Percentiles rank a stretch among this genome's conserved stretches.
phyloP scores from a whole-genome alignment of 1,284 basidiomycete species.

The Fomitopsis betulina region DNA sequence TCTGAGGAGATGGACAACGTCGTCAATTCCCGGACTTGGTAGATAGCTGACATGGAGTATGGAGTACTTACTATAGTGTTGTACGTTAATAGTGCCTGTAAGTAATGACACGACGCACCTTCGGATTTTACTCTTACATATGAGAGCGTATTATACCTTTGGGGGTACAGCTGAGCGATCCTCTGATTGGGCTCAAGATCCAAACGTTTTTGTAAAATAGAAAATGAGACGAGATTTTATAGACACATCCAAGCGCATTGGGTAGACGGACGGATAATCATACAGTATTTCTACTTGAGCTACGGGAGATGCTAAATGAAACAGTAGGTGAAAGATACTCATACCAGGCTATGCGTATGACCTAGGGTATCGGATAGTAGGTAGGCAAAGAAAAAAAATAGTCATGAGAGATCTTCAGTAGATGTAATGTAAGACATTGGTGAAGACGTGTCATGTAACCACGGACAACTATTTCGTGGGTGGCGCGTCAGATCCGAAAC shows the following conservation, averaged over 20 bases:
- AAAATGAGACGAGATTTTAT: too few species aligned
- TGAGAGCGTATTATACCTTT: too few species aligned
- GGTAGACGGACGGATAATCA: neutral
- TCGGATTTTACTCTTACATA: neutral
- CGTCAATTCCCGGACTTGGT: neutral
- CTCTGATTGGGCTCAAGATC: too few species aligned
- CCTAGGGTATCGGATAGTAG: neutral
- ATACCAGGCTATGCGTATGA: neutral
- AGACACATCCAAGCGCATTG: neutral
- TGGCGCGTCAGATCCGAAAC: constrained; percentile 35
- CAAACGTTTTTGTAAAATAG: too few species aligned
- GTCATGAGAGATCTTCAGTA: neutral
- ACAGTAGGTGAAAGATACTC: neutral
- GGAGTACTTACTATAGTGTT: neutral
- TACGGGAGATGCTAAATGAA: neutral
- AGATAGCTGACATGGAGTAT: neutral
- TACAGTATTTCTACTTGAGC: neutral
- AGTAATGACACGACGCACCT: neutral
- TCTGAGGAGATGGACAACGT: neutral
- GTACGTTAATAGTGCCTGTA: neutral
- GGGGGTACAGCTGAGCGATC: too few species aligned
- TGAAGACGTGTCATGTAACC: neutral
- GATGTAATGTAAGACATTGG: neutral
- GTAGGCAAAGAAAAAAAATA: neutral
- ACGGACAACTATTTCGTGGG: neutral